Evolutionary conservation across 2,329 filamentous ascomycete genomes (phyloP), one percentile per base, ranked within the genome.

Genomic region (Sordariomycetes sp.): DNA sequence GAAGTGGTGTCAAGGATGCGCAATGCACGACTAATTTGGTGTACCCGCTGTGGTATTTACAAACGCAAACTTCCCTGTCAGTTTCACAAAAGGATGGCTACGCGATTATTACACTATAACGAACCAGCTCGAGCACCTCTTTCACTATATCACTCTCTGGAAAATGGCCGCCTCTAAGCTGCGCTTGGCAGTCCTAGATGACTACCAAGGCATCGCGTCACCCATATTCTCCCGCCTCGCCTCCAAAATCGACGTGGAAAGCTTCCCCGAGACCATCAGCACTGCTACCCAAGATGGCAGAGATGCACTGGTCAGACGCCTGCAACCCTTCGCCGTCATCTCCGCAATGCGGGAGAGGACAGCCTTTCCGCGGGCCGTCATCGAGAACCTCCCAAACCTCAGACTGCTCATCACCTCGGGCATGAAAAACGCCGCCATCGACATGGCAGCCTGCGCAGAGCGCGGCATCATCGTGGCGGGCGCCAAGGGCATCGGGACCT

Each of bases 341-440:
- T 68, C 66, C 28, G 78, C 79, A 0, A 93, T 94, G 87, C 82
- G 90, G 61, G 90, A 95, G 70, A 85, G 90, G 53, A 95, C 90
- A 0, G 85, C 88, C 0, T 89, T 95, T 65, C 83, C 88, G 0
- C 75, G 71, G 0, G 78, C 79, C 0, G 75, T 94, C 1, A 74
- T 93, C 46, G 67, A 75, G 4, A 73, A 80, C 16, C 79, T 96
- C 1, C 89, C 89, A 0, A 88, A 89, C 59, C 79, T 95, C 18
- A 85, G 85, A 67, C 76, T 93, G 1, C 79, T 95, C 28, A 79
- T 94, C 50, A 91, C 88, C 1, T 90, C 88, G 0, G 87, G 87
- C 1, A 72, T 69, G 1, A 82, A 86, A 58, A 94, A 94, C 64
- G 77, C 80, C 35, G 78, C 82, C 1, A 81, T 95, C 53, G 86